phyloP scores from a whole-genome alignment of 2,329 filamentous ascomycete species.

The Claviceps arundinis region DNA sequence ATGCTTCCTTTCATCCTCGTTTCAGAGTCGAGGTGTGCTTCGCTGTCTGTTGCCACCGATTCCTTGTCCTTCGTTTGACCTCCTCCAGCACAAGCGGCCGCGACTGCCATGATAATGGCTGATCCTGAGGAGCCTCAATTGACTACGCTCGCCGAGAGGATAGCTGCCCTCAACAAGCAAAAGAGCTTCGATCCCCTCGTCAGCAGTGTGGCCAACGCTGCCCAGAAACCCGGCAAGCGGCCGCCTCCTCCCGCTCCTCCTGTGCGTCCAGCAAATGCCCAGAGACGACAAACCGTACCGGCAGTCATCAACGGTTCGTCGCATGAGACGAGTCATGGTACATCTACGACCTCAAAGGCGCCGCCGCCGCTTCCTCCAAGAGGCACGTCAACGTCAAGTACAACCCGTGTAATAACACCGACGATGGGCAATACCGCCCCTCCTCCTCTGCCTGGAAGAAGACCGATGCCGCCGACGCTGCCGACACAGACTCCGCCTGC shows the following conservation, averaged over 20 bases:
- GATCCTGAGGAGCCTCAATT: slow-evolving; percentile 50
- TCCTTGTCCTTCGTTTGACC: neutral
- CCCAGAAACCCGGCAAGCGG: slow-evolving; percentile 29
- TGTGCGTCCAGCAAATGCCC: slow-evolving; percentile 24
- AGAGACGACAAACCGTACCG: slow-evolving; percentile 23
- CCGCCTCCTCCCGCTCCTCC: slow-evolving; percentile 26
- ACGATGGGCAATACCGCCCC: slow-evolving; percentile 13
- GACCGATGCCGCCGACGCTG: slow-evolving; percentile 14
- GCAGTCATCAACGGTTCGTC: slow-evolving; percentile 5
- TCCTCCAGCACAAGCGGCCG: neutral
- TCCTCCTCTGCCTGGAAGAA: slow-evolving; percentile 21
- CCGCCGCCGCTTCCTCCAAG: slow-evolving; percentile 25
- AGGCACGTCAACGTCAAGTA: slow-evolving; percentile 12
- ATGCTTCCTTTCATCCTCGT: neutral
- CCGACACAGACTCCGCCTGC: slow-evolving; percentile 31
- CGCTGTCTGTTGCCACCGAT: neutral
- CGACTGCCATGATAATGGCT: slow-evolving; percentile 30
- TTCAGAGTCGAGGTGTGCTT: neutral
- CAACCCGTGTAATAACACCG: slow-evolving; percentile 2
- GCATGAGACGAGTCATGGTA: slow-evolving; percentile 19
- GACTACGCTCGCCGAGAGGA: slow-evolving; percentile 46
- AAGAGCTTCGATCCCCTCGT: slow-evolving; percentile 36
- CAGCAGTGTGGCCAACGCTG: slow-evolving; percentile 12
- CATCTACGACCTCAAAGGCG: slow-evolving; percentile 24
- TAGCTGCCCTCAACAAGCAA: slow-evolving; percentile 49